phyloP scores from a whole-genome alignment of 371 early-diverging fungal genomes.

The Conidiobolus incongruus region DNA sequence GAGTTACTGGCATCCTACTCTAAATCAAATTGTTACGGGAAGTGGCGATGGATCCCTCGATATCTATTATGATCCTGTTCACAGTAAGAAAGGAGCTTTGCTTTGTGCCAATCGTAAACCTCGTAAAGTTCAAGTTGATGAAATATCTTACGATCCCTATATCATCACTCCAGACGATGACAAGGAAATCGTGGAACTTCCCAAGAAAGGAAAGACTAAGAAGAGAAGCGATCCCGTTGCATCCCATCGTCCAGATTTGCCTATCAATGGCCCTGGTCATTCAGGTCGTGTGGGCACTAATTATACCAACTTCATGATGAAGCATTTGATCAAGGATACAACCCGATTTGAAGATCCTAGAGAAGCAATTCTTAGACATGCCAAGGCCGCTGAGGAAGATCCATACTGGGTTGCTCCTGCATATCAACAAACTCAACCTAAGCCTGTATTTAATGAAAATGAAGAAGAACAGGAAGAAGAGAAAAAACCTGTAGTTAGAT shows the following conservation, averaged over 20 bases:
- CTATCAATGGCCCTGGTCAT: constrained; percentile 58
- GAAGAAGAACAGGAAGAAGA: constrained; percentile 38
- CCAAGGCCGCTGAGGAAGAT: constrained; percentile 42
- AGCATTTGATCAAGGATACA: constrained; percentile 59
- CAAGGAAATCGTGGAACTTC: neutral
- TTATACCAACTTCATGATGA: constrained; percentile 63
- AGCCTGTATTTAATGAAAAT: constrained; percentile 41
- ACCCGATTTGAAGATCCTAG: constrained; percentile 80
- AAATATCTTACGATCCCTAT: constrained; percentile 33
- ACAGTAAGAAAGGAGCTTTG: constrained; percentile 52
- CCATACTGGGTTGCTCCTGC: constrained; percentile 14
- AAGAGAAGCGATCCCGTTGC: constrained; percentile 47
- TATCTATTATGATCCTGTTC: constrained; percentile 53
- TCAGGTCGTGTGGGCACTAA: constrained; percentile 66
- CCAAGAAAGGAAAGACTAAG: constrained; percentile 54
- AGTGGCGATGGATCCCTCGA: constrained; percentile 47
- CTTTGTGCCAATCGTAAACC: constrained; percentile 37
- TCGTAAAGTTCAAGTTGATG: constrained; percentile 39
- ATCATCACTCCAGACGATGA: constrained; percentile 68
- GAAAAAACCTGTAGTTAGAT: constrained; percentile 4
- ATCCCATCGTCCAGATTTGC: constrained; percentile 50
- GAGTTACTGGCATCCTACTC: constrained; percentile 63
- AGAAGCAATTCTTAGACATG: constrained; percentile 79
- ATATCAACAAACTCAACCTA: constrained; percentile 64
- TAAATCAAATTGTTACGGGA: constrained; percentile 72